Conservation (phyloP, 352 stramenopile genomes). For the Pythium coloratum region DNA sequence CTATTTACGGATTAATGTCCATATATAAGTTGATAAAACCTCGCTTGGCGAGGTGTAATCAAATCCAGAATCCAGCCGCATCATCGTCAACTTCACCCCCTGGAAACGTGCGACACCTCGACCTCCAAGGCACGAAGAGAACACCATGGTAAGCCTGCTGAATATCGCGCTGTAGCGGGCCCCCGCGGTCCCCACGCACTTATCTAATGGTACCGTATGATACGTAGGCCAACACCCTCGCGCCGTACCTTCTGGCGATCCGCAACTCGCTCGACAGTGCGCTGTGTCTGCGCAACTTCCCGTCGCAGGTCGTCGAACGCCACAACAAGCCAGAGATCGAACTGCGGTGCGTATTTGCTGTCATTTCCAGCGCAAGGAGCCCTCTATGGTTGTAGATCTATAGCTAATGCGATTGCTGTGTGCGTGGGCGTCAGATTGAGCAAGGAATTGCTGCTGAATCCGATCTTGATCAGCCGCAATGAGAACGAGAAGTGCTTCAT, state of each 20-base stretch:
- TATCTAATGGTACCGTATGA: background rate
- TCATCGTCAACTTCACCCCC: background rate
- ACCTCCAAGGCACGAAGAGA: background rate
- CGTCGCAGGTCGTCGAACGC: slow-evolving; percentile 94
- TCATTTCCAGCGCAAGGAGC: background rate
- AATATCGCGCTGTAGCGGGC: background rate
- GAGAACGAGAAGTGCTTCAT: slow-evolving; percentile 94
- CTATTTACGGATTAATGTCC: background rate
- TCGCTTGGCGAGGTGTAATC: background rate
- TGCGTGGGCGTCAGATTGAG: slow-evolving; percentile 50
- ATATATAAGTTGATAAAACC: background rate
- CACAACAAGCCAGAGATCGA: slow-evolving; percentile 97
- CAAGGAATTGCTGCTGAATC: slow-evolving; percentile 94
- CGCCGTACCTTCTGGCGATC: slow-evolving; percentile 93
- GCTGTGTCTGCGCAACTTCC: slow-evolving; percentile 95
- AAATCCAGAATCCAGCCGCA: background rate
- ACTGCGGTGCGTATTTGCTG: slow-evolving; percentile 57
- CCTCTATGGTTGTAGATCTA: background rate
- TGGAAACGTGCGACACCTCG: background rate
- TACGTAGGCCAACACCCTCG: slow-evolving; percentile 77
- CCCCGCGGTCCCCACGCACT: background rate
- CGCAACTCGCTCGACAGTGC: slow-evolving; percentile 90
- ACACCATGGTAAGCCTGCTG: background rate
- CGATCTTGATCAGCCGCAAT: slow-evolving; percentile 92
- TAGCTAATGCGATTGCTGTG: background rate